Evolutionary conservation across 2,329 filamentous ascomycete genomes (phyloP).

Genomic region (Epichloe brachyelytri): DNA sequence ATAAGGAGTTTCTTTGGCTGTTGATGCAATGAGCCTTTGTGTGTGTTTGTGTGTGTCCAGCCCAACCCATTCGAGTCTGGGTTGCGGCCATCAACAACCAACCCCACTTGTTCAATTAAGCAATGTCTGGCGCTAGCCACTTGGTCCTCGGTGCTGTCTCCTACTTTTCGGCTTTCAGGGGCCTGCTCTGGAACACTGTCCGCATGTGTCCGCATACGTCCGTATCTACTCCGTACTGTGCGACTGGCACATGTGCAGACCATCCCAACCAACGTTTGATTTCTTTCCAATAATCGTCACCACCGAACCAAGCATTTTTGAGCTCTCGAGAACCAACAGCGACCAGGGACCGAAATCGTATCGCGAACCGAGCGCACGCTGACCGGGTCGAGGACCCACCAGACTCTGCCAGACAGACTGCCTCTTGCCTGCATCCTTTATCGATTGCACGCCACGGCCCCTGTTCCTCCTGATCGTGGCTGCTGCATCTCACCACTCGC

Average conservation of each 20-base stretch:
- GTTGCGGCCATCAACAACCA: no score
- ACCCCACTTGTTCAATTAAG: no score
- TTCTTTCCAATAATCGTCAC: not conserved
- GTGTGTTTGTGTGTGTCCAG: no score
- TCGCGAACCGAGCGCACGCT: not conserved
- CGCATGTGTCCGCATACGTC: constrained; percentile 4
- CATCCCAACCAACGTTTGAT: not conserved
- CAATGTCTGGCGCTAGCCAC: no score
- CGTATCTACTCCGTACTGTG: no score
- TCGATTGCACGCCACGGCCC: not conserved
- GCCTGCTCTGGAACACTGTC: constrained; percentile 3
- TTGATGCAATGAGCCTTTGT: no score
- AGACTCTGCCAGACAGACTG: no score
- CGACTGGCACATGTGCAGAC: not conserved
- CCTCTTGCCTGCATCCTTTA: not conserved
- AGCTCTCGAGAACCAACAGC: not conserved
- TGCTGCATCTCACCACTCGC: constrained; percentile 1
- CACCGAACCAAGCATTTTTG: not conserved
- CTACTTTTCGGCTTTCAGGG: constrained; percentile 1
- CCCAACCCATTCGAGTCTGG: no score
- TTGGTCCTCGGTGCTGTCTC: not conserved
- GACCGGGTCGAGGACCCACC: no score
- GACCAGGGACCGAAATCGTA: not conserved
- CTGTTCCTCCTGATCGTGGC: not conserved
- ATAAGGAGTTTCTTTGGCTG: no score